These are phyloP conservation scores for Musa acuminata DNA, from an alignment of 176 grass and related monocot species.

Conservation along the genomic window DNA sequence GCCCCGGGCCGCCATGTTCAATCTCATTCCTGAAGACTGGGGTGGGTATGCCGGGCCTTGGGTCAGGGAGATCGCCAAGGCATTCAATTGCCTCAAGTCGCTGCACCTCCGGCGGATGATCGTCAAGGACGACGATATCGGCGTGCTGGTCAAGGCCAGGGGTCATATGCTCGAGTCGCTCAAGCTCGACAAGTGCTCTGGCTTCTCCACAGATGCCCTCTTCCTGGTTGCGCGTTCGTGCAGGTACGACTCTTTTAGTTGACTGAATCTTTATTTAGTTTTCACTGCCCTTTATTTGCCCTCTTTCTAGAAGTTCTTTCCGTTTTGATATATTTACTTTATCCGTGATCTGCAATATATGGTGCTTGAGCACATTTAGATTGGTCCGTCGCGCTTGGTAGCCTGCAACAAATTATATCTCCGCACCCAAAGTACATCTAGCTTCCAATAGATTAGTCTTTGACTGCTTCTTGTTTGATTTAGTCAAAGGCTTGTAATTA, in stretches of 20 bases:
- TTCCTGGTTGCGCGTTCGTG: constrained; percentile 47
- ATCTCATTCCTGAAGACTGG: constrained; percentile 89
- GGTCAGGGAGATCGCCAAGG: constrained; percentile 46
- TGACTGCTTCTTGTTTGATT: too few species aligned
- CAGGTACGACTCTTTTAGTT: constrained; percentile 32
- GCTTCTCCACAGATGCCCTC: constrained; percentile 79
- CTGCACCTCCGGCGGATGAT: constrained; percentile 90
- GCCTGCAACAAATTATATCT: background rate
- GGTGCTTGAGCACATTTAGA: background rate
- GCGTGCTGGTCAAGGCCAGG: constrained; percentile 49
- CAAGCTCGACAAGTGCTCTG: constrained; percentile 90
- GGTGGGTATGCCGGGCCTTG: constrained; percentile 71
- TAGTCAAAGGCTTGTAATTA: too few species aligned
- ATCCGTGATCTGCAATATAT: too few species aligned
- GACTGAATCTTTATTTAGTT: background rate
- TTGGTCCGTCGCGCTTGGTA: background rate
- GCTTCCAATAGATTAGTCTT: too few species aligned
- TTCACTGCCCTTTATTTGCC: background rate
- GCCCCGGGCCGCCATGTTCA: constrained; percentile 90
- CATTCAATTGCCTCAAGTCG: constrained; percentile 61
- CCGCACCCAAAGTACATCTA: too few species aligned
- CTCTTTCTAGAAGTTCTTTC: background rate
- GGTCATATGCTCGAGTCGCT: constrained; percentile 55
- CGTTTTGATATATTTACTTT: background rate
- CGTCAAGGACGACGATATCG: constrained; percentile 47